Conservation (phyloP, 116 monocot genomes). For the Papilionanthe hybrid region DNA sequence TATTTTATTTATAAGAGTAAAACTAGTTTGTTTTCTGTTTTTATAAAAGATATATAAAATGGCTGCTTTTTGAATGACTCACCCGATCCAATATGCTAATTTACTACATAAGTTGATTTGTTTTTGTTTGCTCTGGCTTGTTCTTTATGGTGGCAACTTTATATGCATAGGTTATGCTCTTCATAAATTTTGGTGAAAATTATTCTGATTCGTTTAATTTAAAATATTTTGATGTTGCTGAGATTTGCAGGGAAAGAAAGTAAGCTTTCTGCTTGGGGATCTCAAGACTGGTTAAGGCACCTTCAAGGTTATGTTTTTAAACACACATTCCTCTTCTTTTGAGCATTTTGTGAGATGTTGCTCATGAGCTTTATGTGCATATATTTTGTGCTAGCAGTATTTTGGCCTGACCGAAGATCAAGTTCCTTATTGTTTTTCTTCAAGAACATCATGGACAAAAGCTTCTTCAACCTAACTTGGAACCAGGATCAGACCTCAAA, state of each 20-base stretch:
- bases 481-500: constrained; percentile 55
- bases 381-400: constrained; percentile 35
- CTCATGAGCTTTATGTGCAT: background rate
- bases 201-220: constrained; percentile 58
- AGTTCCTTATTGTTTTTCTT: constrained; percentile 61
- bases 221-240: constrained; percentile 50
- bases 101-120: too few species aligned
- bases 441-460: constrained; percentile 55
- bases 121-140: too few species aligned
- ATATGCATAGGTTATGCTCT: constrained; percentile 61
- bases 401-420: constrained; percentile 82
- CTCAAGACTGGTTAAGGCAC: constrained; percentile 67
- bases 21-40: too few species aligned
- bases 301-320: constrained; percentile 53
- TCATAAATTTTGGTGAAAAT: constrained; percentile 48
- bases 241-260: constrained; percentile 44
- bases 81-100: too few species aligned
- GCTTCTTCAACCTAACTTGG: constrained; percentile 59
- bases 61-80: too few species aligned
- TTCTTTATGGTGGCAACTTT: background rate
- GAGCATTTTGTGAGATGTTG: too few species aligned
- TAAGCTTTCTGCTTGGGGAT: constrained; percentile 85
- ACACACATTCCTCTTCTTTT: background rate
- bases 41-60: background rate
- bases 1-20: too few species aligned